phyloP scores from a whole-genome alignment of 257 asterid species.

The Pogostemon cablin region DNA sequence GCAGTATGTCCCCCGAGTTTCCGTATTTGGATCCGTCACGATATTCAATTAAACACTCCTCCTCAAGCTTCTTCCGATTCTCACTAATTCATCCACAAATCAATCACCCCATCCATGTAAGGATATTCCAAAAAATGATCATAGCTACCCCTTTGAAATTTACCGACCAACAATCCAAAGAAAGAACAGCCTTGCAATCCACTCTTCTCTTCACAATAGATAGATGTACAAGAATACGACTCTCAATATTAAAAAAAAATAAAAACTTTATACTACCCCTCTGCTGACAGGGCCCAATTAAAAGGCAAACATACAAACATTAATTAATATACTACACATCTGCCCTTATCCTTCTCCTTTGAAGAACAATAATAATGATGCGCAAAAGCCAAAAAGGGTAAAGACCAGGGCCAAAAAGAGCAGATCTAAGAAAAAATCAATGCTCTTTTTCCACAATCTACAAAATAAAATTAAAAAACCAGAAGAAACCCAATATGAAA shows the following conservation, averaged over 20 bases:
- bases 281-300: slow-evolving; percentile 22
- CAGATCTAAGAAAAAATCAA: slow-evolving; percentile 42
- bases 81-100: slow-evolving; percentile 31
- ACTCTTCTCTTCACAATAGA: slow-evolving; percentile 13
- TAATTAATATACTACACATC: slow-evolving; percentile 19
- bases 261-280: slow-evolving; percentile 36
- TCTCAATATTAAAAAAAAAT: slow-evolving; percentile 31
- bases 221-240: slow-evolving; percentile 31
- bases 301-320: slow-evolving; percentile 13
- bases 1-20: slow-evolving; percentile 59
- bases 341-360: slow-evolving; percentile 14
- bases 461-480: neutral
- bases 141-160: slow-evolving; percentile 21
- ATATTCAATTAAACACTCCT: slow-evolving; percentile 28
- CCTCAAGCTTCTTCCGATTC: slow-evolving; percentile 26
- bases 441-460: slow-evolving; percentile 33
- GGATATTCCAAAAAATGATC: slow-evolving; percentile 6
- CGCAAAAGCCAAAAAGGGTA: slow-evolving; percentile 38
- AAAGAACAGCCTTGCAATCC: slow-evolving; percentile 20
- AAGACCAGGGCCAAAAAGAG: slow-evolving; percentile 33
- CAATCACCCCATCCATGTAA: slow-evolving; percentile 31
- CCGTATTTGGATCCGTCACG: slow-evolving; percentile 73
- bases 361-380: slow-evolving; percentile 28
- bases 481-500: slow-evolving; percentile 15
- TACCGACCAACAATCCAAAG: slow-evolving; percentile 9